Evolutionary conservation across 2,329 filamentous ascomycete species (phyloP).

Genomic region (Neophaeococcomyces mojaviensis): DNA sequence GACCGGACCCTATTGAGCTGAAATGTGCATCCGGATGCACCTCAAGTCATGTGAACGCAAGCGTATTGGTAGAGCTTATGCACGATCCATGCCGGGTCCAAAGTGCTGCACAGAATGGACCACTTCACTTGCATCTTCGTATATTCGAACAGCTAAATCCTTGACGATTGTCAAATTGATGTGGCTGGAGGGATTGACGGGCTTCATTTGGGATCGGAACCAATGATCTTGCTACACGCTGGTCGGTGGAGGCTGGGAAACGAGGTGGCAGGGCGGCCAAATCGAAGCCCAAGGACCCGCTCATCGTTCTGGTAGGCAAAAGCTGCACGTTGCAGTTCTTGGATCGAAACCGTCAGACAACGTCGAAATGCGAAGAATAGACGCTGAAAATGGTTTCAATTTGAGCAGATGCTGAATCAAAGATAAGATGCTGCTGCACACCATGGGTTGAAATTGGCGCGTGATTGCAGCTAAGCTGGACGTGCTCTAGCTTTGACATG

Average conservation of each 20-base stretch:
- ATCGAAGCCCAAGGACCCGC: too few relatives aligned
- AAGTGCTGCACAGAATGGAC: too few relatives aligned
- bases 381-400: too few relatives aligned
- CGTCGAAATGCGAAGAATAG: too few relatives aligned
- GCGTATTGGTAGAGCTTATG: conserved; percentile 3
- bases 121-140: too few relatives aligned
- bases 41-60: background rate
- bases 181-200: conserved; percentile 3
- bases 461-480: background rate
- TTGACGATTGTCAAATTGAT: background rate
- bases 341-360: too few relatives aligned
- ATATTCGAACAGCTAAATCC: background rate
- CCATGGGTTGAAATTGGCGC: background rate
- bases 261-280: background rate
- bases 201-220: background rate
- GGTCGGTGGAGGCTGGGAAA: background rate
- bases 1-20: conserved; percentile 6
- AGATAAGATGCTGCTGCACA: background rate
- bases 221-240: conserved; percentile 5
- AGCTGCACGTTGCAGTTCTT: too few relatives aligned
- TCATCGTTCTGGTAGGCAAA: too few relatives aligned
- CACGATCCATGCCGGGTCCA: background rate
- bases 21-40: conserved; percentile 6
- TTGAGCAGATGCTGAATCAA: too few relatives aligned
- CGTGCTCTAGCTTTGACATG: background rate